Evolutionary conservation across 78 protist genomes (phyloP), one percentile per base, ranked within the genome.

Genomic region (Anaeramoeba flamelloides): DNA sequence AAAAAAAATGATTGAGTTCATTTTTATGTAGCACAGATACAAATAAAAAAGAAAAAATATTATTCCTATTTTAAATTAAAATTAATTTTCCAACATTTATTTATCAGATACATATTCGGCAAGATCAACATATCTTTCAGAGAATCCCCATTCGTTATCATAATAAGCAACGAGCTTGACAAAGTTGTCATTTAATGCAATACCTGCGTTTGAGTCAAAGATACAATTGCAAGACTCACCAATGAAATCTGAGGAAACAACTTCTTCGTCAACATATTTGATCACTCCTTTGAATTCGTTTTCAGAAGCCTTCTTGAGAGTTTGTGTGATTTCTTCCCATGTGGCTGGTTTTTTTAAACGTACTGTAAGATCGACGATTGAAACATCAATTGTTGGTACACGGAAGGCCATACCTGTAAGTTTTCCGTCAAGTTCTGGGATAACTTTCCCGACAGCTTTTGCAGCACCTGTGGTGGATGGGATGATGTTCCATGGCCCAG

Each of bases 351-450:
- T 94, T 37, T 74, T 90, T 26, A 94, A 87, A 36, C 85, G 64
- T 79, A 40, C 36, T 36, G 99, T 96, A 41, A 97, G 91, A 82
- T 97, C 99, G 77, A 97, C 98, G 64, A 96, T 98, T 3, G 99
- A 97, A 38, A 94, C 99, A 83, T 95, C 95, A 36, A 91, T 87
- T 37, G 93, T 91, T 81, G 99, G 99, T 39, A 97, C 99, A 80
- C 99, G 97, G 97, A 97, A 95, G 78, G 98, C 84, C 99, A 97
- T 97, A 79, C 99, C 99, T 0, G 99, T 97, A 53, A 97, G 90
- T 89, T 96, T 96, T 78, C 98, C 97, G 84, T 91, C 83, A 78
- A 94, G 82, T 17, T 40, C 78, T 38, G 98, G 98, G 36, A 94
- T 64, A 34, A 93, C 95, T 81, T 85, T 84, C 81, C 94, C 96